These are phyloP conservation scores for Mediolabrus comicus DNA, from an alignment of 108 stramenopile species.

Conservation along the genomic window DNA sequence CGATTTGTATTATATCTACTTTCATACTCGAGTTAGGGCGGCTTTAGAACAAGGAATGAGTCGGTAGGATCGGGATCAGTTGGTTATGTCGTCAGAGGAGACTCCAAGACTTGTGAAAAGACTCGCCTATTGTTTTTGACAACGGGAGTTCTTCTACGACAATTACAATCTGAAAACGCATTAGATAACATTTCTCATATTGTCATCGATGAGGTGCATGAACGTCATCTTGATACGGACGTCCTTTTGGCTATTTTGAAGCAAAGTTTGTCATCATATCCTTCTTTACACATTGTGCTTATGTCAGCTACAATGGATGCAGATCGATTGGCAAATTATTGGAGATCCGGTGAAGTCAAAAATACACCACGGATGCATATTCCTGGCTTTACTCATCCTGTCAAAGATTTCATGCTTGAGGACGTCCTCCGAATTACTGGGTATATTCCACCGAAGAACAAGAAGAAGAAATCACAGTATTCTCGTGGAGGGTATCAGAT, in stretches of 20 bases:
- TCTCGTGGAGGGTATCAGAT: conserved; percentile 70
- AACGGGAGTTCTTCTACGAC: conserved; percentile 95
- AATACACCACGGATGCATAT: conserved; percentile 85
- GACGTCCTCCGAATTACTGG: conserved; percentile 80
- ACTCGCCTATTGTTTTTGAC: conserved; percentile 95
- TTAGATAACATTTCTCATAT: conserved; percentile 87
- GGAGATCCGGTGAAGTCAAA: conserved; percentile 43
- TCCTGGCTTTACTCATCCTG: conserved; percentile 94
- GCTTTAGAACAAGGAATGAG: conserved; percentile 91
- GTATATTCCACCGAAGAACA: conserved; percentile 78
- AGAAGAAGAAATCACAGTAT: conserved; percentile 41
- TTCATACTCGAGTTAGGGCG: conserved; percentile 91
- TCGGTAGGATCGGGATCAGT: conserved; percentile 65
- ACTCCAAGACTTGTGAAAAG: conserved; percentile 58
- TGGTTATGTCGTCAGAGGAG: conserved; percentile 93
- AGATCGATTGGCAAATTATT: conserved; percentile 82
- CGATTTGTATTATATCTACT: too few relatives aligned
- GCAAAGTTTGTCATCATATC: conserved; percentile 19
- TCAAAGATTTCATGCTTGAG: conserved; percentile 85
- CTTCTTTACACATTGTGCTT: conserved; percentile 44
- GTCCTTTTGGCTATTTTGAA: conserved; percentile 67
- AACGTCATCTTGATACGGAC: conserved; percentile 59
- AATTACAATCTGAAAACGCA: conserved; percentile 81
- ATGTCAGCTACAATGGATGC: conserved; percentile 92
- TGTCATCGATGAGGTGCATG: conserved; percentile 71